Base-by-base conservation (phyloP, 768 basidiomycete genomes). In the Amanita subjunquillea region DNA sequence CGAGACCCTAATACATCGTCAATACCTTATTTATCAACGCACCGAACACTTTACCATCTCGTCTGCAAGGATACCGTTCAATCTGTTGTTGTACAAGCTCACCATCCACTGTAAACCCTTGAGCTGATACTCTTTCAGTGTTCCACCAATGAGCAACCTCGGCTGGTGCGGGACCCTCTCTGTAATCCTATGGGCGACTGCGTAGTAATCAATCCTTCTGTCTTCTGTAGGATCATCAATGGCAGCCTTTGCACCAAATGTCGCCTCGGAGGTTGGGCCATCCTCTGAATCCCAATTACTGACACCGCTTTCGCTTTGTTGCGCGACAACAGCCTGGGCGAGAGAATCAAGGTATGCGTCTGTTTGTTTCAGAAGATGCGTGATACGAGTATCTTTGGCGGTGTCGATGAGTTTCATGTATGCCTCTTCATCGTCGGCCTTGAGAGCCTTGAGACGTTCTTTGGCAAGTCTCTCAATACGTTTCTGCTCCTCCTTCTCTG, bases 71-170 rank as follows among this genome's bases (percentile, higher is more conserved):
- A 97, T 96, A 54, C 93, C 93, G 60, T 96, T 94, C 55, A 96
- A 76, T 62, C 85, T 82, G 74, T 96, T 97, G 67, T 97, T 96
- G 67, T 93, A 96, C 70, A 96, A 74, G 67, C 87, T 91, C 60
- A 97, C 93, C 93, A 96, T 95, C 92, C 93, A 97, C 68, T 95
- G 93, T 60, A 97, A 67, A 54, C 93, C 93, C 71, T 94, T 93
- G 60, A 96, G 54, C 67, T 96, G 93, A 64, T 96, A 95, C 44
- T 94, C 92, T 67, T 96, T 97, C 61, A 97, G 74, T 1, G 84
- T 91, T 43, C 93, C 93, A 55, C 92, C 93, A 30, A 87, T 64
- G 15, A 96, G 79, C 25, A 96, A 73, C 37, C 59, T 59, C 2
- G 90, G 90, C 62, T 92, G 90, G 57, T 65, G 74, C 23, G 79